Evolutionary conservation across 1,284 basidiomycete species (phyloP), one percentile per base, ranked within the genome.

Genomic region (Uromyces viciae-fabae): DNA sequence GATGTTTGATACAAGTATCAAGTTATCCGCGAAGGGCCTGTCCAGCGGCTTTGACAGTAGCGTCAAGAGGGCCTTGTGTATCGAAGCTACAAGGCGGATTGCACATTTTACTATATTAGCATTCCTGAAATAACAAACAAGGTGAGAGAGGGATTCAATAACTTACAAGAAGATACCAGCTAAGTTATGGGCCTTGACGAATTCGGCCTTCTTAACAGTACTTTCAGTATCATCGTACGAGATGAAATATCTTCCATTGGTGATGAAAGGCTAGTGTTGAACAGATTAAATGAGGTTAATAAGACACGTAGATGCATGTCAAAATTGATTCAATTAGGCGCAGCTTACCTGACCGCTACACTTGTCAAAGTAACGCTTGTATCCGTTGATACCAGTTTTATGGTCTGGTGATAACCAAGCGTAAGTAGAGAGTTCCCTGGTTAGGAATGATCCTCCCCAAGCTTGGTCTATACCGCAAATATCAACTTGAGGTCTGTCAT

Each of bases 181-280:
- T 19, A 73, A 60, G 14, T n/a, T 28, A 15, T 69, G 28, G 19
- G 62, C 7, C 49, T 80, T 80, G 68, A 58, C 62, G 25, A 54
- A 81, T 40, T 43, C 28, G n/a, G 60, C 72, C 60, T 81, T 81
- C 28, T 46, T 28, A 14, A 38, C 49, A 28, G 58, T 74, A 25
- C 79, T 81, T 14, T 17, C 25, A 25, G 19, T 28, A 46, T 81
- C 79, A 66, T 81, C 79, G 25, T 81, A 81, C 9, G 78, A 60
- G 33, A 81, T 72, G 69, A 81, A 54, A 42, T 64, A 74, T 49
- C 75, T 74, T 1, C 79, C 79, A 52, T 81, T 75, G 71, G 72
- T 81, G 31, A 81, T 42, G 62, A 74, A 75, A 25, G 79, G 72
- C 79, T 81, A n/a, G n/a, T n/a, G n/a, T n/a, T n/a, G n/a, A n/a